Conservation (phyloP, 345 rosid species). For the Bruguiera parviflora region DNA sequence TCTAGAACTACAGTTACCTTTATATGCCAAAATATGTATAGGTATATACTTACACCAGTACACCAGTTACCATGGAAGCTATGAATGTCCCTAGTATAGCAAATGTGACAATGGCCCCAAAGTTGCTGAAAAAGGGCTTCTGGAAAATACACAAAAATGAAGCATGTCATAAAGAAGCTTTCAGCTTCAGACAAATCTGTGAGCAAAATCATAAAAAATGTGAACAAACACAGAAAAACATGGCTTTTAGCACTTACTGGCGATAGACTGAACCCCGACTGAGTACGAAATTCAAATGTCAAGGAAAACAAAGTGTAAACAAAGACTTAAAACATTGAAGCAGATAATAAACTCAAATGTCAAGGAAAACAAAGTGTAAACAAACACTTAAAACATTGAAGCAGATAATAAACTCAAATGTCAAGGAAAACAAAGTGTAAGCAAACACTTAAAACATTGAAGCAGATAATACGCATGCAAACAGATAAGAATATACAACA, state of each 20-base stretch:
- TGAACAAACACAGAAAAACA: too few species aligned
- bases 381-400: neutral
- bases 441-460: neutral
- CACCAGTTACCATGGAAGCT: conserved; percentile 79
- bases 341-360: conserved; percentile 21
- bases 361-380: conserved; percentile 43
- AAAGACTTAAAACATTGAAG: neutral
- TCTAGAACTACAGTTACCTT: neutral
- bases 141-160: conserved; percentile 23
- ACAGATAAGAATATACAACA: conserved; percentile 7
- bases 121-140: conserved; percentile 97
- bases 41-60: conserved; percentile 68
- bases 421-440: conserved; percentile 47
- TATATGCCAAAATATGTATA: neutral
- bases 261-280: conserved; percentile 88
- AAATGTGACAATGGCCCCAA: conserved; percentile 95
- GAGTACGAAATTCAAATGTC: conserved; percentile 51
- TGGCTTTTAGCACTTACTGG: conserved; percentile 57
- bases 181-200: too few species aligned
- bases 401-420: conserved; percentile 16
- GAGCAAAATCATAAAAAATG: too few species aligned
- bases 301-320: conserved; percentile 41
- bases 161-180: too few species aligned
- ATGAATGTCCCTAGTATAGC: conserved; percentile 84
- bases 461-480: neutral